A percentile compares a stretch with the other conserved stretches of the same genome.
Evolutionary conservation across 768 basidiomycete species (phyloP).

Genomic region (Hypholoma sublateritium): DNA sequence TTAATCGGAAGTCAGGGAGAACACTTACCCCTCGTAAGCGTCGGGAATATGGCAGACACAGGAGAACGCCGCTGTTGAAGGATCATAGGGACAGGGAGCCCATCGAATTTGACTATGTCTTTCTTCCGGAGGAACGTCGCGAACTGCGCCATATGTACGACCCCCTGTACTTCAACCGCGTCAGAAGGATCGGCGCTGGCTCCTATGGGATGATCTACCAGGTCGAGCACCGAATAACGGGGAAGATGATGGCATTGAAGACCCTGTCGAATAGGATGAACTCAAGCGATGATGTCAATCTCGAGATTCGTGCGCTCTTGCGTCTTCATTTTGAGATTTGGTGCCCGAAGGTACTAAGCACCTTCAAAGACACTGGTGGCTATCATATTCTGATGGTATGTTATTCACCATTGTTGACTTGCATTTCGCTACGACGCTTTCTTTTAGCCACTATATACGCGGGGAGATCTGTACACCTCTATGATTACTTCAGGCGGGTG

Average conservation of each 20-base stretch:
- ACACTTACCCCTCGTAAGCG: background rate
- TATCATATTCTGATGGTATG: slow-evolving; percentile 22
- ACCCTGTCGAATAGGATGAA: slow-evolving; percentile 3
- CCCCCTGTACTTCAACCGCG: slow-evolving; percentile 9
- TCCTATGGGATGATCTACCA: slow-evolving; percentile 14
- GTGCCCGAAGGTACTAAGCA: slow-evolving; percentile 17
- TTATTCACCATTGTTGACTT: background rate
- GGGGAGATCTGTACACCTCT: slow-evolving; percentile 16
- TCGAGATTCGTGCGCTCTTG: slow-evolving; percentile 17
- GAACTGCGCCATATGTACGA: slow-evolving; percentile 12
- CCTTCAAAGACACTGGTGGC: slow-evolving; percentile 10
- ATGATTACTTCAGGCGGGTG: slow-evolving; percentile 19
- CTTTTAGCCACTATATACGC: slow-evolving; percentile 15
- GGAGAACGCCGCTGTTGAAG: slow-evolving; percentile 3
- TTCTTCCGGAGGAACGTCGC: slow-evolving; percentile 13
- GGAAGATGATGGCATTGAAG: slow-evolving; percentile 20
- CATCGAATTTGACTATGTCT: background rate
- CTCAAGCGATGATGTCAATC: slow-evolving; percentile 3
- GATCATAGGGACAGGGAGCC: background rate
- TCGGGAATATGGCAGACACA: slow-evolving; percentile 2
- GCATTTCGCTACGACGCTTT: background rate
- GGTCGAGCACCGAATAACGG: slow-evolving; percentile 16
- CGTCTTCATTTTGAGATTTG: slow-evolving; percentile 11
- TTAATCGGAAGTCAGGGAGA: background rate
- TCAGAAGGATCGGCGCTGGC: slow-evolving; percentile 14